Conservation (phyloP, 495 filamentous ascomycete genomes). For the Cryomyces antarcticus region DNA sequence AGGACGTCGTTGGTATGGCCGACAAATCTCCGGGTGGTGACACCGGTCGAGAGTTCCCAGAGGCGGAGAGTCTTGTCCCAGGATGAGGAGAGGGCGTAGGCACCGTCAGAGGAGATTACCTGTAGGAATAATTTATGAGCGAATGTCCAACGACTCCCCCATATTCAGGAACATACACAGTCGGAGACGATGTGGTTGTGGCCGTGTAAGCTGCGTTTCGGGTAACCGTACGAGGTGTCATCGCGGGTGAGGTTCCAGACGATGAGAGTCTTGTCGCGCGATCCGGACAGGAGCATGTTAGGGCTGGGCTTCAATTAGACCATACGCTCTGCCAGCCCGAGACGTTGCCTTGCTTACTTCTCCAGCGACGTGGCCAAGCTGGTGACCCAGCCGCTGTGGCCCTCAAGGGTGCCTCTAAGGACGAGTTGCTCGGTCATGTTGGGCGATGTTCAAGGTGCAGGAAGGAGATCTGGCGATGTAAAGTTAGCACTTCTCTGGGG, state of each 20-base stretch:
- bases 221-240: slow-evolving; percentile 91
- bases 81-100: slow-evolving; percentile 94
- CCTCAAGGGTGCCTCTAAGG: slow-evolving; percentile 92
- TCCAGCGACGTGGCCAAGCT: slow-evolving; percentile 93
- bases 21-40: slow-evolving; percentile 92
- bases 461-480: too few species aligned
- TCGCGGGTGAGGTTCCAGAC: slow-evolving; percentile 99
- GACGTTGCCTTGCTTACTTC: slow-evolving; percentile 43
- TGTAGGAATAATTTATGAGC: slow-evolving; percentile 18
- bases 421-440: slow-evolving; percentile 91
- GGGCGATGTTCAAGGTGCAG: not conserved
- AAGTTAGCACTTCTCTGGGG: too few species aligned
- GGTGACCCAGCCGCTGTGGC: slow-evolving; percentile 73
- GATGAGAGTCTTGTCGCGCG: slow-evolving; percentile 96
- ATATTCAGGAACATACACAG: slow-evolving; percentile 52
- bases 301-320: slow-evolving; percentile 39
- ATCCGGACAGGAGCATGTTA: slow-evolving; percentile 98
- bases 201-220: slow-evolving; percentile 92
- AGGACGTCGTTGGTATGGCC: slow-evolving; percentile 99
- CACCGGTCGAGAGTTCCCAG: slow-evolving; percentile 93
- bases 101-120: slow-evolving; percentile 99
- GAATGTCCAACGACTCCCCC: not conserved
- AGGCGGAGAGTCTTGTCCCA: slow-evolving; percentile 99
- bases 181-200: slow-evolving; percentile 99
- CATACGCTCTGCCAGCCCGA: slow-evolving; percentile 5